Evolutionary conservation across 1,139 yeast species (phyloP), one percentile per base, ranked within the genome.

Genomic region (Zygosaccharomyces pseudobailii): DNA sequence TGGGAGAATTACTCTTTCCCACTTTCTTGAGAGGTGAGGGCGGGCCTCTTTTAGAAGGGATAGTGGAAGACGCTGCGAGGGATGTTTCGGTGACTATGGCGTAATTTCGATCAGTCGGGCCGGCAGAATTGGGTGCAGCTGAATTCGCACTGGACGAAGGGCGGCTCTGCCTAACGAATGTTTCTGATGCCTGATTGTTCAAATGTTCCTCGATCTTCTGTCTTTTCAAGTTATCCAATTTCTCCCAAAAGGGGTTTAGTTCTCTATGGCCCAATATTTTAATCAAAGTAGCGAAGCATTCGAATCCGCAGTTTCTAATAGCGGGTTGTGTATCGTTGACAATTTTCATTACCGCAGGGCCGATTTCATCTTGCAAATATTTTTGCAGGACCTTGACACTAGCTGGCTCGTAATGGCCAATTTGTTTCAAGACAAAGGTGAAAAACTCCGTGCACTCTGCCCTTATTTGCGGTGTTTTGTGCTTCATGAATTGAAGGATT

Each of bases 281-380:
- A 86, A 87, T 84, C 49, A 90, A 68, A 0, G 86, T 81, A 4
- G 97, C 97, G 40, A 89, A 76, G 59, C 84, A 74, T 59, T 84
- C 89, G 34, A 90, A 84, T 0, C 92, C 85, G 1, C 84, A 82
- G 47, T 83, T 79, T 62, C 98, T 78, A 1, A 88, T 84, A 1
- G 94, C 88, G 49, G 88, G 95, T 62, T 85, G 88, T 0, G 95
- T 83, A 55, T 92, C 98, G 45, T 79, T 73, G 34, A 89, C 75
- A 19, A 87, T 71, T 59, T 84, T 85, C 2, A 56, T 22, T 4
- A 55, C 51, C 13, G 49, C 50, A 17, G 57, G 57, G 3, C 57
- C 35, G 10, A 63, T 53, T 71, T 77, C 72, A 82, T 78, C 9
- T 85, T 80, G 7, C 64, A 60, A 52, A 82, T 85, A 47, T 28